Conservation (phyloP, 2,329 filamentous ascomycete genomes). For the Beauveria sp. region DNA sequence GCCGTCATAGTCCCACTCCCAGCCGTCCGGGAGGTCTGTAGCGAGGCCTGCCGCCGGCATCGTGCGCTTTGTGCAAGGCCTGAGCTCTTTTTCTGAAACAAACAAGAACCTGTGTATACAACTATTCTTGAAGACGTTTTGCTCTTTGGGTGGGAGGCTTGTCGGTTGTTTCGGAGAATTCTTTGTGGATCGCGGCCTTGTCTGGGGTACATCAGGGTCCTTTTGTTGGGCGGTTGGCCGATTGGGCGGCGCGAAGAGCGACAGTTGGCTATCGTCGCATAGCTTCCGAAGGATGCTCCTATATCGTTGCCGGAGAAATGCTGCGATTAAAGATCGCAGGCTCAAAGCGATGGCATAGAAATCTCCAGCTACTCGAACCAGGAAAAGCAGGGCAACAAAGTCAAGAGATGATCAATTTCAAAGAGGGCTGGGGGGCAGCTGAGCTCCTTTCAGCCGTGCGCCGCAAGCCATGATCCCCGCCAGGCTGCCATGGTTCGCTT, state of each 20-base stretch:
- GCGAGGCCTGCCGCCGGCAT: background rate
- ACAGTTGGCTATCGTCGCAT: background rate
- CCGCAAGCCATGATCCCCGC: background rate
- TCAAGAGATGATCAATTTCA: background rate
- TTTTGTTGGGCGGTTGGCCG: background rate
- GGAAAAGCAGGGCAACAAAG: too few species aligned
- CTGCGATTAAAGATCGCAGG: background rate
- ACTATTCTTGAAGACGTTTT: too few species aligned
- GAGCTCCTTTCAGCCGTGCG: constrained; percentile 8
- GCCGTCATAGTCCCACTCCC: constrained; percentile 53
- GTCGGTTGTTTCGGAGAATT: background rate
- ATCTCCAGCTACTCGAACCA: too few species aligned
- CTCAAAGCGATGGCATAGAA: too few species aligned
- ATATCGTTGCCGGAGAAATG: background rate
- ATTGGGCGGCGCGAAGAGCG: background rate
- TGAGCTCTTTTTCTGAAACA: too few species aligned
- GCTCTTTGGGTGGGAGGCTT: too few species aligned
- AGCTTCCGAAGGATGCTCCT: background rate
- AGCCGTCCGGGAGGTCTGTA: constrained; percentile 39
- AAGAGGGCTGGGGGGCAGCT: background rate
- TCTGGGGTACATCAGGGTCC: background rate
- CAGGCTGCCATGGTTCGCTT: background rate
- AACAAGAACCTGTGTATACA: too few species aligned
- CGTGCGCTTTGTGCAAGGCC: background rate
- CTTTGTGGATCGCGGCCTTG: background rate